Evolutionary conservation across 495 filamentous ascomycete species (phyloP).

Genomic region (Aspergillus heteromorphus): DNA sequence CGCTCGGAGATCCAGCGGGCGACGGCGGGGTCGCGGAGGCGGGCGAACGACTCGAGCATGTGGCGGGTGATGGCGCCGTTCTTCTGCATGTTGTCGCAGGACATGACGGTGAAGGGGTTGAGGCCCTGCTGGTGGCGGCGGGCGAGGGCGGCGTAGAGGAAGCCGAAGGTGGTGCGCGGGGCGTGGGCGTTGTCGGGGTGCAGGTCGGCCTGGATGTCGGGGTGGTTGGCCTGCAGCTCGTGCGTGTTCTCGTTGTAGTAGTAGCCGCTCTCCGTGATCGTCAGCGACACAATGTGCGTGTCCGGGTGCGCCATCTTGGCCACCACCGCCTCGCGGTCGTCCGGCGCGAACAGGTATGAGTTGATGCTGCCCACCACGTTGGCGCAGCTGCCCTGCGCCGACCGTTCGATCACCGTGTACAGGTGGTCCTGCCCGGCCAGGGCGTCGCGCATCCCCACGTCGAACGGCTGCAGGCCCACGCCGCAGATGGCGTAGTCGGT

Average conservation of each 20-base stretch:
- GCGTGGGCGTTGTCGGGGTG: conserved; percentile 33
- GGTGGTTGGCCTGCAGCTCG: conserved; percentile 39
- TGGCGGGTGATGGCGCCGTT: conserved; percentile 45
- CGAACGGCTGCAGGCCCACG: conserved; percentile 43
- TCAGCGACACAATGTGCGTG: conserved; percentile 47
- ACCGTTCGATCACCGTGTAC: conserved; percentile 46
- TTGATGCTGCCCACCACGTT: conserved; percentile 46
- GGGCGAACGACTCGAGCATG: conserved; percentile 45
- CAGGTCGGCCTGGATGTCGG: conserved; percentile 44
- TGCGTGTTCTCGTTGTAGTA: conserved; percentile 50
- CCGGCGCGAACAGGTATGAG: conserved; percentile 43
- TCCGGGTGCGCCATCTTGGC: conserved; percentile 47
- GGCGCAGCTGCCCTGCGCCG: conserved; percentile 39
- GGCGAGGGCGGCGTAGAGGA: conserved; percentile 42
- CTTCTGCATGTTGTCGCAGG: conserved; percentile 50
- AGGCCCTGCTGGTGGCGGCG: conserved; percentile 36
- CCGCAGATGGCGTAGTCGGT: conserved; percentile 43
- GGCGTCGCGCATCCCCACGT: conserved; percentile 40
- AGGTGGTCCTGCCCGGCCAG: conserved; percentile 40
- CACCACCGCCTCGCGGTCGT: conserved; percentile 42
- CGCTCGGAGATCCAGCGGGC: conserved; percentile 40
- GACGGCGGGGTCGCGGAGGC: conserved; percentile 33
- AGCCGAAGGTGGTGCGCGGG: conserved; percentile 43
- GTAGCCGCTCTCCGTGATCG: conserved; percentile 49
- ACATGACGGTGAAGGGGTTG: conserved; percentile 46